These are phyloP conservation scores for Boletus sp. DNA, from an alignment of 768 basidiomycete species.

Conservation along the genomic window DNA sequence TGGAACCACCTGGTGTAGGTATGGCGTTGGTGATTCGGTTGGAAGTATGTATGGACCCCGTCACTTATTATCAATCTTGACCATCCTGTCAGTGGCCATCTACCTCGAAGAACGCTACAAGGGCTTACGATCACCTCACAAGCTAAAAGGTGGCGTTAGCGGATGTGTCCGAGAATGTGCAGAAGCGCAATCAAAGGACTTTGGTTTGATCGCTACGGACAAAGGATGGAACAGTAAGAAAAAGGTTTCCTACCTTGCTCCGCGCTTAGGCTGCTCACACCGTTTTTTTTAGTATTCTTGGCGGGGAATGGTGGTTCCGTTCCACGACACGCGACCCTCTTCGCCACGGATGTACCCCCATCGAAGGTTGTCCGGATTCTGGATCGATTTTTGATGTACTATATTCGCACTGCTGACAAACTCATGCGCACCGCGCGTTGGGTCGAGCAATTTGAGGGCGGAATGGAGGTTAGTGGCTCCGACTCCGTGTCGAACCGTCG, in stretches of 20 bases:
- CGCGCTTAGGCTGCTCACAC: too few relatives aligned
- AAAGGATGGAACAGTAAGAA: conserved; percentile 72
- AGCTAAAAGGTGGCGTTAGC: conserved; percentile 74
- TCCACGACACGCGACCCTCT: conserved; percentile 60
- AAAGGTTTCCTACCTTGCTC: too few relatives aligned
- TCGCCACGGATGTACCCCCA: conserved; percentile 67
- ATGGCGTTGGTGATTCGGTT: conserved; percentile 73
- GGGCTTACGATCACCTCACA: conserved; percentile 68
- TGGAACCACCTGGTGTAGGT: conserved; percentile 70
- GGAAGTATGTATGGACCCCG: conserved; percentile 34
- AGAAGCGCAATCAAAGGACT: conserved; percentile 74
- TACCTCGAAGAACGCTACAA: conserved; percentile 71
- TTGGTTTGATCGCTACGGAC: conserved; percentile 73
- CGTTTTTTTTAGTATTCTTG: conserved; percentile 37
- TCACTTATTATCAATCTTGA: neutral
- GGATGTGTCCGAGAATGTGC: conserved; percentile 78
- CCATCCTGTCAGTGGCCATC: conserved; percentile 49
- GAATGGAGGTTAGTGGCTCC: conserved; percentile 47
- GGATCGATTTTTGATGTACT: conserved; percentile 65
- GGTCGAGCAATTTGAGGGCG: conserved; percentile 69
- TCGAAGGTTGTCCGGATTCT: conserved; percentile 59
- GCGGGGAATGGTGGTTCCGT: conserved; percentile 70
- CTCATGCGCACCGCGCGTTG: conserved; percentile 72
- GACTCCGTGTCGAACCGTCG: too few relatives aligned
- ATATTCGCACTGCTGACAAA: conserved; percentile 71